Evolutionary conservation across 2,329 filamentous ascomycete genomes (phyloP).

Genomic region (Sporothrix protearum): DNA sequence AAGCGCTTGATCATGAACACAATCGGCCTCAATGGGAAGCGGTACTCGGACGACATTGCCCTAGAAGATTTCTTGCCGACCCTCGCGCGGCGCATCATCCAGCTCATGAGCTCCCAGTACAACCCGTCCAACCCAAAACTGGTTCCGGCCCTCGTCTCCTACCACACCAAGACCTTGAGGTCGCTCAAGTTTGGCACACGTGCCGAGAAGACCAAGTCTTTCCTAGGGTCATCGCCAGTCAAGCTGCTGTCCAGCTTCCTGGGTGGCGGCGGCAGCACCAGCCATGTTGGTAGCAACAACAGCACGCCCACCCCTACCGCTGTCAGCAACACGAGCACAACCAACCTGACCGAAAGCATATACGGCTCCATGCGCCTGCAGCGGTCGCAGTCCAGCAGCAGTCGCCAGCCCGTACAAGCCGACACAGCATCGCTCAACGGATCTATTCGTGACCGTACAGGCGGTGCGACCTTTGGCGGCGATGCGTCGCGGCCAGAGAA

Average conservation of each 20-base stretch:
- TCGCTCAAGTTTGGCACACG: constrained; percentile 62
- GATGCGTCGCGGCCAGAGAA: constrained; percentile 59
- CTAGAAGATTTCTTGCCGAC: constrained; percentile 70
- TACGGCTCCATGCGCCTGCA: constrained; percentile 24
- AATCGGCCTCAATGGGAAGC: constrained; percentile 63
- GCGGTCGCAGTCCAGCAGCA: constrained; percentile 30
- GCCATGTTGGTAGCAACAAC: constrained; percentile 44
- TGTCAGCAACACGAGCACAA: constrained; percentile 11
- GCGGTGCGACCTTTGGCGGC: constrained; percentile 39
- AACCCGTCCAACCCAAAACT: constrained; percentile 62
- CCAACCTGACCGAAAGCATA: constrained; percentile 36
- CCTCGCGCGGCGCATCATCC: constrained; percentile 69
- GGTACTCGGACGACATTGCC: constrained; percentile 70
- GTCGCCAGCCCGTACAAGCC: constrained; percentile 27
- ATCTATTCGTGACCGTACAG: constrained; percentile 49
- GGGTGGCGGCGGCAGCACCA: constrained; percentile 29
- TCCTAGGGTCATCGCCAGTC: constrained; percentile 78
- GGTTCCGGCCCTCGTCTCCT: constrained; percentile 67
- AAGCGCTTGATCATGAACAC: constrained; percentile 48
- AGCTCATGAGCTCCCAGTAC: constrained; percentile 68
- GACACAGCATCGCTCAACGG: constrained; percentile 47
- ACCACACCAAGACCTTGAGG: constrained; percentile 73
- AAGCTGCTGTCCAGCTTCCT: constrained; percentile 86
- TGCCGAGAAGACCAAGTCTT: constrained; percentile 62
- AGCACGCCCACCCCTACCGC: constrained; percentile 32